A percentile compares a stretch with the other conserved stretches of the same genome.
These are phyloP conservation scores for Talaromyces piceae DNA, from an alignment of 2,329 filamentous ascomycete species.

Conservation along the genomic window DNA sequence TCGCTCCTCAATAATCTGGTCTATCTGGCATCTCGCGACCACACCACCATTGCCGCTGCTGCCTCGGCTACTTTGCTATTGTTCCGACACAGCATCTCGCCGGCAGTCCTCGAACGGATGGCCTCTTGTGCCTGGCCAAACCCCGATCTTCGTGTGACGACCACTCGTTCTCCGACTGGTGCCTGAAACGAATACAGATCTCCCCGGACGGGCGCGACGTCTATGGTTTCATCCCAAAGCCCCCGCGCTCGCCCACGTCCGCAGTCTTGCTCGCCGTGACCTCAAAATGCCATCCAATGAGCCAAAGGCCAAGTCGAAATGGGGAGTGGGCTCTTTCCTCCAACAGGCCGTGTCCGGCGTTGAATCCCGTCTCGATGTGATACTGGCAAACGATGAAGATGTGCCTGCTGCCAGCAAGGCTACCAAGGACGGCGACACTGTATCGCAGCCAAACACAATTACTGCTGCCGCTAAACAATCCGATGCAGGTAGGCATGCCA, in stretches of 20 bases:
- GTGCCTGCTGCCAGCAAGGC: constrained; percentile 22
- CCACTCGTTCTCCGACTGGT: not conserved
- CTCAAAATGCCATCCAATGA: constrained; percentile 27
- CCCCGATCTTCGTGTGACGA: not conserved
- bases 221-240: not conserved
- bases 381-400: constrained; percentile 72
- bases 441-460: constrained; percentile 12
- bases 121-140: not conserved
- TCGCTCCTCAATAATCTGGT: too few species aligned
- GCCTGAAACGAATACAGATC: not conserved
- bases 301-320: constrained; percentile 51
- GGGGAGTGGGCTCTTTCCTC: constrained; percentile 63
- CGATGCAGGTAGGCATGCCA: constrained; percentile 24
- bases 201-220: not conserved
- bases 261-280: not conserved
- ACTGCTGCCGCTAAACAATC: constrained; percentile 13
- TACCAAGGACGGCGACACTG: constrained; percentile 22
- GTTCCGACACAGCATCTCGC: too few species aligned
- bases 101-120: not conserved
- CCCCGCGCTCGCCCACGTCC: not conserved
- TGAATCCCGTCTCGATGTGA: constrained; percentile 85
- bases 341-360: constrained; percentile 89
- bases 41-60: not conserved
- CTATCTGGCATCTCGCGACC: not conserved
- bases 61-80: not conserved